Evolutionary conservation across 2,329 filamentous ascomycete species (phyloP).

Genomic region (Calonectria montana): DNA sequence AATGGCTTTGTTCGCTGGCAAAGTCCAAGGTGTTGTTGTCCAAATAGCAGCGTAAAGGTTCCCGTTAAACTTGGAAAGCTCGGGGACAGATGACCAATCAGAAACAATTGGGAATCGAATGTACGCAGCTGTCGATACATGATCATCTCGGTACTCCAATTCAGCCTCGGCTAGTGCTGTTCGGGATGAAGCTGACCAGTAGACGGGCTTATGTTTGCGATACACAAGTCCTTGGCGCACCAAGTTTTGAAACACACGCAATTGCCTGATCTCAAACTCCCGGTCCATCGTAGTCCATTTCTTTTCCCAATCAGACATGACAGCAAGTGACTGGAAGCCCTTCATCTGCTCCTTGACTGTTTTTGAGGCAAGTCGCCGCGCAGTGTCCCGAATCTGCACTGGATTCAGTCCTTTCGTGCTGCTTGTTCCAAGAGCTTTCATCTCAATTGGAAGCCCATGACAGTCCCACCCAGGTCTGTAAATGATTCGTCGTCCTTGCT

Average conservation of each 20-base stretch:
- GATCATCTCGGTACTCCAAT: constrained; percentile 83
- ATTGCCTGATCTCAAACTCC: constrained; percentile 78
- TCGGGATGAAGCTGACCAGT: constrained; percentile 84
- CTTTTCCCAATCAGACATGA: constrained; percentile 85
- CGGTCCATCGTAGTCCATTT: constrained; percentile 84
- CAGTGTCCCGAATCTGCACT: constrained; percentile 71
- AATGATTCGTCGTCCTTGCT: constrained; percentile 75
- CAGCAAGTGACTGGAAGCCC: constrained; percentile 77
- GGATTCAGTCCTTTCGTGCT: constrained; percentile 57
- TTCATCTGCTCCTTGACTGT: constrained; percentile 80
- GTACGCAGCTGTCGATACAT: constrained; percentile 79
- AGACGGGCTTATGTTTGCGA: constrained; percentile 83
- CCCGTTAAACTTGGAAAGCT: constrained; percentile 54
- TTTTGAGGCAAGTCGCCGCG: constrained; percentile 72
- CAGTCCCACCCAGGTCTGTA: constrained; percentile 98
- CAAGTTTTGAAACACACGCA: constrained; percentile 81
- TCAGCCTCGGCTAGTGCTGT: constrained; percentile 88
- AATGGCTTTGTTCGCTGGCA: constrained; percentile 92
- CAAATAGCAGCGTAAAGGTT: constrained; percentile 87
- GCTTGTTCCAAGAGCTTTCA: constrained; percentile 83
- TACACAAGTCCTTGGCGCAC: constrained; percentile 80
- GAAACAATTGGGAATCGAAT: constrained; percentile 79
- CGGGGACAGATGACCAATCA: constrained; percentile 45
- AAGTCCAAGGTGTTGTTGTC: constrained; percentile 98
- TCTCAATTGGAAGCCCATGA: constrained; percentile 95